These are phyloP conservation scores for Penicillium tannophilum DNA, from an alignment of 495 filamentous ascomycete species.

Conservation along the genomic window DNA sequence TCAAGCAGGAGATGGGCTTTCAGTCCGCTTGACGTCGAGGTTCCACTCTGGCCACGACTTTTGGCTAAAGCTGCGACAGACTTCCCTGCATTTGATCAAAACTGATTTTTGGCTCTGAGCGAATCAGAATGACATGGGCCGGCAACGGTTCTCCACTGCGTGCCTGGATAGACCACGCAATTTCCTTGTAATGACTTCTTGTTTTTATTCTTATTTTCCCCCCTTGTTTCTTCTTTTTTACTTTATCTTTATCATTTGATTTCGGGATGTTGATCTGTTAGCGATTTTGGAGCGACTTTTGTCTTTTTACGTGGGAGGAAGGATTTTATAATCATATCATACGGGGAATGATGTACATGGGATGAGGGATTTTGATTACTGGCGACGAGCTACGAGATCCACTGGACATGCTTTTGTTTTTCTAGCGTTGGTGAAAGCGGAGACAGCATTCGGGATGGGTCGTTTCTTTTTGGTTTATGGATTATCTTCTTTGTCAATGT, in stretches of 20 bases:
- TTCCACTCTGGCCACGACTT: constrained; percentile 1
- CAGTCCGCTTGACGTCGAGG: constrained; percentile 14
- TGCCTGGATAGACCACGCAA: constrained; percentile 3
- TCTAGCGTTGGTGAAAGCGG: background rate
- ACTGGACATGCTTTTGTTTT: background rate
- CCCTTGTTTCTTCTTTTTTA: constrained; percentile 12
- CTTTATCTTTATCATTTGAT: constrained; percentile 20
- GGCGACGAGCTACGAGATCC: constrained; percentile 7
- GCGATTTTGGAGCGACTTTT: constrained; percentile 13
- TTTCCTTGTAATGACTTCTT: constrained; percentile 6
- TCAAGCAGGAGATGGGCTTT: constrained; percentile 39
- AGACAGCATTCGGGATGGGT: constrained; percentile 7
- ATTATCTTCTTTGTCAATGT: constrained; percentile 9
- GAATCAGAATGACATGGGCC: background rate
- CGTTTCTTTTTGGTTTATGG: constrained; percentile 1
- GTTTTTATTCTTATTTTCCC: constrained; percentile 7
- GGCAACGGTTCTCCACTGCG: constrained; percentile 5
- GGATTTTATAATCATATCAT: constrained; percentile 7
- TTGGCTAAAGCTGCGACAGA: background rate
- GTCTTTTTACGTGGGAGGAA: constrained; percentile 7
- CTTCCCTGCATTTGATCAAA: background rate
- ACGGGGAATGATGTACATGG: constrained; percentile 10
- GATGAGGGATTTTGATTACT: constrained; percentile 8
- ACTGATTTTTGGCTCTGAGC: constrained; percentile 3
- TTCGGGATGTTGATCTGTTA: constrained; percentile 10